phyloP scores from a whole-genome alignment of 2,329 filamentous ascomycete species.

The Pseudogymnoascus sp. region DNA sequence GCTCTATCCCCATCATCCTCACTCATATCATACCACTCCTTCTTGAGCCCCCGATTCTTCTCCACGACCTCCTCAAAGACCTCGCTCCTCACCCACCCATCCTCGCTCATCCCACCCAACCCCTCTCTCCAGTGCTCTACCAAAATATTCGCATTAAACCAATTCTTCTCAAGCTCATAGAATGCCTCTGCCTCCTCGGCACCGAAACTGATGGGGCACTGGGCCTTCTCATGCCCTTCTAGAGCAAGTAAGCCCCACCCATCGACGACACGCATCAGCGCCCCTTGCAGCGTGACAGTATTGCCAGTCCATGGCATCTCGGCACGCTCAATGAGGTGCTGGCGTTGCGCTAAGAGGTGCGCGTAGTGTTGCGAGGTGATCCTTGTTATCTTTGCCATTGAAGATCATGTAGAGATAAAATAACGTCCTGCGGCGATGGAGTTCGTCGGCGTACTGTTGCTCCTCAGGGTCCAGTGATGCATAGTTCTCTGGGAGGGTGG shows the following conservation, averaged over 20 bases:
- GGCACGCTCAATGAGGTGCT: constrained; percentile 21
- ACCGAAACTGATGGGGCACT: constrained; percentile 11
- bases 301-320: constrained; percentile 25
- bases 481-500: constrained; percentile 18
- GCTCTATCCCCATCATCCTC: background rate
- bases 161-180: background rate
- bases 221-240: background rate
- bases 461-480: constrained; percentile 17
- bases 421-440: constrained; percentile 23
- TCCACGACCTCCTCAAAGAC: constrained; percentile 17
- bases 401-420: constrained; percentile 27
- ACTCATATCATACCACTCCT: background rate
- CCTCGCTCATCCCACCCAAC: constrained; percentile 20
- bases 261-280: constrained; percentile 19
- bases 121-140: constrained; percentile 18
- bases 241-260: constrained; percentile 19
- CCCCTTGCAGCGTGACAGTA: constrained; percentile 23
- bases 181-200: constrained; percentile 12
- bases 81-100: constrained; percentile 25
- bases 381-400: constrained; percentile 20
- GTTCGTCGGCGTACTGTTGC: constrained; percentile 17
- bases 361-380: constrained; percentile 23
- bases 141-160: constrained; percentile 13
- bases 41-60: constrained; percentile 1
- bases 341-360: constrained; percentile 19